phyloP scores from a whole-genome alignment of 2,329 filamentous ascomycete genomes.

The Sphaerostilbella broomeana region DNA sequence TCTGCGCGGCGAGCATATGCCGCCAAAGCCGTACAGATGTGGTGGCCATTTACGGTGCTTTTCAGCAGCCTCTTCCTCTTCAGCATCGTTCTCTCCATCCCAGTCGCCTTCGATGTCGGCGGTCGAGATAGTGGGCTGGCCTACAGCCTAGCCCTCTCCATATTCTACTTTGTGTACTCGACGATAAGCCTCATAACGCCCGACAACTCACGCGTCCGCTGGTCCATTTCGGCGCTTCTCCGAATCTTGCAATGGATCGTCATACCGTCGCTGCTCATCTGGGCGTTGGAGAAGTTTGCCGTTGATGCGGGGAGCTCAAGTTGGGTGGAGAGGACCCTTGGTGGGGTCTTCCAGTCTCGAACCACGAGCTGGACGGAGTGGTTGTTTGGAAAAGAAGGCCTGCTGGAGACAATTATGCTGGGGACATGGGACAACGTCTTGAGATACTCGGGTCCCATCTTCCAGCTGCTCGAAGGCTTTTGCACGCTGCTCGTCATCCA shows the following conservation, averaged over 20 bases:
- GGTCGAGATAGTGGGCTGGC: slow-evolving; percentile 89
- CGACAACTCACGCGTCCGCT: slow-evolving; percentile 68
- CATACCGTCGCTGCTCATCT: slow-evolving; percentile 81
- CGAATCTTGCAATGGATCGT: slow-evolving; percentile 79
- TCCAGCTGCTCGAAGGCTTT: slow-evolving; percentile 92
- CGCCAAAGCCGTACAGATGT: slow-evolving; percentile 53
- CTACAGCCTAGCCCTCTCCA: slow-evolving; percentile 82
- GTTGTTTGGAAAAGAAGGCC: slow-evolving; percentile 79
- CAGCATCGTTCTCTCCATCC: slow-evolving; percentile 90
- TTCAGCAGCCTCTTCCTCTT: slow-evolving; percentile 81
- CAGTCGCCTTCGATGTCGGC: slow-evolving; percentile 95
- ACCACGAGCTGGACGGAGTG: slow-evolving; percentile 69
- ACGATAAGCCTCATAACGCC: slow-evolving; percentile 73
- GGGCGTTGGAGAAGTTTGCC: slow-evolving; percentile 91
- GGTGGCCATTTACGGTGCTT: slow-evolving; percentile 70
- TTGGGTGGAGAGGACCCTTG: slow-evolving; percentile 78
- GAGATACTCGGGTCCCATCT: slow-evolving; percentile 85
- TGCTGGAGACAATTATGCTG: slow-evolving; percentile 73
- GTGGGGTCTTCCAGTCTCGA: slow-evolving; percentile 54
- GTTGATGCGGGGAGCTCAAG: slow-evolving; percentile 71
- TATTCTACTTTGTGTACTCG: slow-evolving; percentile 88
- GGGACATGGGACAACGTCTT: slow-evolving; percentile 85
- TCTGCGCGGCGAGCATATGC: slow-evolving; percentile 24
- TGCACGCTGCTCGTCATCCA: slow-evolving; percentile 95
- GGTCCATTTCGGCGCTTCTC: slow-evolving; percentile 61